Evolutionary conservation across 345 rosid species (phyloP).

Genomic region (Trapa bicornis): DNA sequence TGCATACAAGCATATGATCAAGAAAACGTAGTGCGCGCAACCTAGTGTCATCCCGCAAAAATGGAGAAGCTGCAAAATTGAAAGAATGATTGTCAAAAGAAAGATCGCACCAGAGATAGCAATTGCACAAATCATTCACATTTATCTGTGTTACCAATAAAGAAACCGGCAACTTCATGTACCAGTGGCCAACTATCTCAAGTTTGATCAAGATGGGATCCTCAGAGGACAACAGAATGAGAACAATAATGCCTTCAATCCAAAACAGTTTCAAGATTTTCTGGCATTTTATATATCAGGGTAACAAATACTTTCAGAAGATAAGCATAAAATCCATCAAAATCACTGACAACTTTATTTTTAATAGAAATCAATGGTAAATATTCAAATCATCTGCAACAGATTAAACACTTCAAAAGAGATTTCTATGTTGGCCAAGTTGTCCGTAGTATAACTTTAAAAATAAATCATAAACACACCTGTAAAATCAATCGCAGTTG

Average conservation of each 20-base stretch:
- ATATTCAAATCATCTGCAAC: neutral
- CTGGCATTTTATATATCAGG: neutral
- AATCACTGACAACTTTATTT: neutral
- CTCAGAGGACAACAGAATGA: neutral
- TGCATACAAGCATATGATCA: constrained; percentile 92
- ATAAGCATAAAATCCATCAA: neutral
- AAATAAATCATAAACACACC: constrained; percentile 24
- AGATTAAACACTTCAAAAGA: neutral
- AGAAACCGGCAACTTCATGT: neutral
- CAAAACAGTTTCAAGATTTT: neutral
- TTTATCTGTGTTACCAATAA: neutral
- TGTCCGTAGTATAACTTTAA: neutral
- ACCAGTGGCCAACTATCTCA: neutral
- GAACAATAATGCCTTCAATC: neutral
- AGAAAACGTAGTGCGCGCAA: constrained; percentile 99
- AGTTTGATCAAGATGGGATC: neutral
- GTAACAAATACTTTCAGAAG: no score
- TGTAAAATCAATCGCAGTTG: constrained; percentile 84
- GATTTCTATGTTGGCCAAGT: neutral
- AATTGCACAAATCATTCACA: neutral
- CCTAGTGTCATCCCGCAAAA: constrained; percentile 86
- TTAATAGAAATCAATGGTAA: no score
- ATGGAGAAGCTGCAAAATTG: constrained; percentile 53
- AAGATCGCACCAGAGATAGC: neutral
- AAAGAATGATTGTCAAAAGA: neutral